These are phyloP conservation scores for Paratrypanosoma confusum DNA, from an alignment of 208 protist species.

Conservation along the genomic window DNA sequence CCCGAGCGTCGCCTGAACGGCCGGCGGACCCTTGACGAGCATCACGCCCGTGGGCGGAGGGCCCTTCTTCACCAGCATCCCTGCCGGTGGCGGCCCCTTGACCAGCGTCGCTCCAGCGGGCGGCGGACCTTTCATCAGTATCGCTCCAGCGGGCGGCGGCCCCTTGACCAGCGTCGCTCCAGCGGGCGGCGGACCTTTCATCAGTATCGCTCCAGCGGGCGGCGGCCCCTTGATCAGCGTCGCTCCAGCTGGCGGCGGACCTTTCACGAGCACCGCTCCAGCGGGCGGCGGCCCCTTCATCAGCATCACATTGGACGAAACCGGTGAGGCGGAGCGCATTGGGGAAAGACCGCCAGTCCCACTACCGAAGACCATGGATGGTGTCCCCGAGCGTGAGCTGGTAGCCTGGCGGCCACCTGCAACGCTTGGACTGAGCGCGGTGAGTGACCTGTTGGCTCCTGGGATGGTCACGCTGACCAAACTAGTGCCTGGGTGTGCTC, in stretches of 20 bases:
- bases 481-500: too few relatives aligned
- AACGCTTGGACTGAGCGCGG: too few relatives aligned
- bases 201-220: conserved; percentile 27
- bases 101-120: neutral
- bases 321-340: too few relatives aligned
- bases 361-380: too few relatives aligned
- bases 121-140: conserved; percentile 16
- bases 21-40: conserved; percentile 3
- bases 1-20: neutral
- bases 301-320: neutral
- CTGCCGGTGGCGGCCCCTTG: neutral
- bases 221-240: conserved; percentile 5
- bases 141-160: conserved; percentile 2
- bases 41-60: conserved; percentile 3
- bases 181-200: conserved; percentile 30
- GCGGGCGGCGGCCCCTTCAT: conserved; percentile 17
- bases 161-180: conserved; percentile 12
- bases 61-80: neutral
- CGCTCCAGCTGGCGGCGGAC: conserved; percentile 9
- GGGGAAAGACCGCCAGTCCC: too few relatives aligned
- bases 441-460: too few relatives aligned
- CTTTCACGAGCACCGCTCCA: conserved; percentile 13
- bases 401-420: too few relatives aligned
- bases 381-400: too few relatives aligned
- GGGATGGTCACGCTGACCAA: too few relatives aligned